Evolutionary conservation across 345 rosid genomes (phyloP).

Genomic region (Bruguiera sexangula): DNA sequence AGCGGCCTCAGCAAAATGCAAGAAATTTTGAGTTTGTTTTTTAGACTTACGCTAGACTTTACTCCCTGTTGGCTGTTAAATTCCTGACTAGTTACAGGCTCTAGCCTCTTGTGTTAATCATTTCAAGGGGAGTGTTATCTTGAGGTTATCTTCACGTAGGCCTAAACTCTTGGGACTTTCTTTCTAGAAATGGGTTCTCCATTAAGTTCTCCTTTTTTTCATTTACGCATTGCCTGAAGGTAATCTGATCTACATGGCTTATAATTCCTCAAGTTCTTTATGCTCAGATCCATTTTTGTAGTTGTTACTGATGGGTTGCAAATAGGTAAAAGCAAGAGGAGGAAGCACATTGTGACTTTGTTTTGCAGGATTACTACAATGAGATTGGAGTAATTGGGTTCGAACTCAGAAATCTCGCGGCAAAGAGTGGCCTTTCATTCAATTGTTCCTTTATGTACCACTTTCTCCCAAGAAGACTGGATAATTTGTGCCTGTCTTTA

Average conservation of each 20-base stretch:
- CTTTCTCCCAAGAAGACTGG: too few relatives aligned
- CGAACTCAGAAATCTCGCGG: too few relatives aligned
- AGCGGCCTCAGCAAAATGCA: conserved; percentile 67
- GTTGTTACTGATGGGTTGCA: conserved; percentile 10
- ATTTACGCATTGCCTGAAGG: not conserved
- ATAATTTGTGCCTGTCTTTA: too few relatives aligned
- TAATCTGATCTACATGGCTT: not conserved
- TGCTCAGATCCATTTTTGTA: not conserved
- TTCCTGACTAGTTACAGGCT: too few relatives aligned
- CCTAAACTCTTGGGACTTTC: too few relatives aligned
- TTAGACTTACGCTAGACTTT: conserved; percentile 18
- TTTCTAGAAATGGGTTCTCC: too few relatives aligned
- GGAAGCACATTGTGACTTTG: conserved; percentile 65
- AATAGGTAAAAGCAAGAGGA: conserved; percentile 72
- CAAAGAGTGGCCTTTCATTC: too few relatives aligned
- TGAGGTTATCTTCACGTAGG: not conserved
- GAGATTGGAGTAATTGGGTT: too few relatives aligned
- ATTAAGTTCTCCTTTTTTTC: too few relatives aligned
- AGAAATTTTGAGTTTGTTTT: conserved; percentile 67
- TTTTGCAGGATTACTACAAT: conserved; percentile 70
- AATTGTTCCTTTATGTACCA: not conserved
- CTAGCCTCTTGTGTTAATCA: too few relatives aligned
- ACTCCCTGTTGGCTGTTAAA: too few relatives aligned
- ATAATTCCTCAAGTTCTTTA: conserved; percentile 3
- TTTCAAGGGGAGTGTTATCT: too few relatives aligned